Percentiles rank a stretch among this genome's conserved stretches.
phyloP scores from a whole-genome alignment of 2,329 filamentous ascomycete species.

The Penicillium brevicompactum region DNA sequence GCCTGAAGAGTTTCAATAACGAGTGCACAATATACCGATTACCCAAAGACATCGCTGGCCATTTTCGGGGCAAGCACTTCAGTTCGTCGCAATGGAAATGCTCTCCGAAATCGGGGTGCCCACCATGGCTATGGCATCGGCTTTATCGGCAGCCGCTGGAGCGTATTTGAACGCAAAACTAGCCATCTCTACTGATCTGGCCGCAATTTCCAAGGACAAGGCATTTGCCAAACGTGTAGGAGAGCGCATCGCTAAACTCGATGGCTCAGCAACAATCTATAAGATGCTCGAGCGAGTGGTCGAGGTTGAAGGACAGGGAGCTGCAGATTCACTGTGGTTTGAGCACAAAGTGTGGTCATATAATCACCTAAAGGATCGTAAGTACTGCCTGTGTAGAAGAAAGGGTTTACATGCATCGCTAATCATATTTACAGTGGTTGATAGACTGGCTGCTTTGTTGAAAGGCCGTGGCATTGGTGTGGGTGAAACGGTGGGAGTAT shows the following conservation, averaged over 20 bases:
- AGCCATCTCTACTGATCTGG: slow-evolving; percentile 43
- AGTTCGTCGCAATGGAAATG: slow-evolving; percentile 26
- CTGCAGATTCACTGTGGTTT: slow-evolving; percentile 51
- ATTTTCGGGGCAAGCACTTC: neutral
- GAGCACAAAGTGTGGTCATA: slow-evolving; percentile 53
- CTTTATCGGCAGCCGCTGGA: slow-evolving; percentile 37
- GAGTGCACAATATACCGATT: neutral
- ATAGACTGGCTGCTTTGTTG: slow-evolving; percentile 48
- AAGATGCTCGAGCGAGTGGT: slow-evolving; percentile 46
- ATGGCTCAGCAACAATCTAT: slow-evolving; percentile 45
- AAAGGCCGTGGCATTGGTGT: slow-evolving; percentile 38
- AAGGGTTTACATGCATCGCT: neutral
- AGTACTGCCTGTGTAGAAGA: slow-evolving; percentile 12
- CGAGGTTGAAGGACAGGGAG: slow-evolving; percentile 40
- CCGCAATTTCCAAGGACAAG: slow-evolving; percentile 36
- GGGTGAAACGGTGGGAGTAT: slow-evolving; percentile 50
- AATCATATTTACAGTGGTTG: slow-evolving; percentile 38
- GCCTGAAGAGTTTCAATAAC: neutral
- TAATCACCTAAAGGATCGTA: slow-evolving; percentile 46
- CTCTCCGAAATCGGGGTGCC: slow-evolving; percentile 31
- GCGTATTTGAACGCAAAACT: slow-evolving; percentile 50
- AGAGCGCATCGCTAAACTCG: slow-evolving; percentile 40
- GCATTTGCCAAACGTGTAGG: slow-evolving; percentile 37
- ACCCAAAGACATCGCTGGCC: neutral
- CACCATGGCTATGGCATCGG: slow-evolving; percentile 37